Evolutionary conservation across 306 rosid species (phyloP).

Genomic region (Sicyos baderoa): DNA sequence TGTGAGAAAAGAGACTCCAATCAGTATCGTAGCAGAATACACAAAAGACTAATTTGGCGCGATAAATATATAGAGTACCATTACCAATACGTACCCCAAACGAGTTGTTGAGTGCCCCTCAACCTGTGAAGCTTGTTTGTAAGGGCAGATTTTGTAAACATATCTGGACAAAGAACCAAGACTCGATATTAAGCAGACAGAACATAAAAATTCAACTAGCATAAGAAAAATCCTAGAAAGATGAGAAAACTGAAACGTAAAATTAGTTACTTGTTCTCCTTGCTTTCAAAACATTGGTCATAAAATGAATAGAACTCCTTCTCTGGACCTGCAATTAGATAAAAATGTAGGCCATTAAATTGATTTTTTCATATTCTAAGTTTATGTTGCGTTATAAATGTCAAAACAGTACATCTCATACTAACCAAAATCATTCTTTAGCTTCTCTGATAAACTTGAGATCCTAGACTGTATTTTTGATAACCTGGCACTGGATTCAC

Average conservation of each 20-base stretch:
- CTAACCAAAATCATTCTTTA: conserved; percentile 87
- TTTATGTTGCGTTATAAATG: background rate
- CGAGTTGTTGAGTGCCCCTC: conserved; percentile 81
- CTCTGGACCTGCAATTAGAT: conserved; percentile 57
- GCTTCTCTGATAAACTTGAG: conserved; percentile 75
- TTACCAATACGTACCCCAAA: conserved; percentile 60
- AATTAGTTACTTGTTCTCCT: conserved; percentile 70
- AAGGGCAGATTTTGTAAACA: conserved; percentile 91
- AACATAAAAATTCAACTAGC: conserved; percentile 17
- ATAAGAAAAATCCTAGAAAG: background rate
- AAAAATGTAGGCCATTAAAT: conserved; percentile 11
- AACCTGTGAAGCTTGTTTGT: conserved; percentile 82
- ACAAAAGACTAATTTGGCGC: background rate
- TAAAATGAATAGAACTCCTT: conserved; percentile 86
- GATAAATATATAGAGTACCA: background rate
- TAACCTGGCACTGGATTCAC: conserved; percentile 72
- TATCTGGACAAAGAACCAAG: conserved; percentile 53
- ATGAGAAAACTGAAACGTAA: conserved; percentile 21
- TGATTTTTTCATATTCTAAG: background rate
- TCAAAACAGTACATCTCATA: conserved; percentile 15
- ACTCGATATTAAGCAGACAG: background rate
- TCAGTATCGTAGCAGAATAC: conserved; percentile 2
- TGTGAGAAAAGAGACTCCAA: background rate
- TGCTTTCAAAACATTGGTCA: conserved; percentile 80
- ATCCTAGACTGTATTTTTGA: conserved; percentile 77